A percentile compares a stretch with the other conserved stretches of the same genome.
phyloP scores from a whole-genome alignment of 139 green algal species.

The Tetradesmus obliquus region DNA sequence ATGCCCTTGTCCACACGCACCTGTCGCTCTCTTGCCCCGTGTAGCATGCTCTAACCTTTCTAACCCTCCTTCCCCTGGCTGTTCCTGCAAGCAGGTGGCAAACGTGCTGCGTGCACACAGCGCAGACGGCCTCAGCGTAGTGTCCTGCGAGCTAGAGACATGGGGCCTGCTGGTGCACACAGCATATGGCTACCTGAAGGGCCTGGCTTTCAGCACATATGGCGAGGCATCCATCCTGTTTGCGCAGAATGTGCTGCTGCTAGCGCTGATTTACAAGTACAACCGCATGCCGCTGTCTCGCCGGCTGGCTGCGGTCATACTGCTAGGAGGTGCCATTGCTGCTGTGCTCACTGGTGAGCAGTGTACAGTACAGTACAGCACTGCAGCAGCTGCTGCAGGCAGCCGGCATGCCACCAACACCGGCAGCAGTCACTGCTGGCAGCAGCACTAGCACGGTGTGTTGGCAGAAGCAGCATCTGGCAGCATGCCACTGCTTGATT shows the following conservation, averaged over 20 bases:
- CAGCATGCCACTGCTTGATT: too few species aligned
- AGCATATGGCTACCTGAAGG: conserved; percentile 77
- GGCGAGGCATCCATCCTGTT: conserved; percentile 74
- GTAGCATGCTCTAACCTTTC: too few species aligned
- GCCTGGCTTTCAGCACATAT: conserved; percentile 83
- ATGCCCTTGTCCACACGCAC: too few species aligned
- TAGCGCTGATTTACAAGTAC: conserved; percentile 81
- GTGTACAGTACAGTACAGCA: background rate
- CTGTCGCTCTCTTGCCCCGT: too few species aligned
- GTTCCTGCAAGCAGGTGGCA: conserved; percentile 64
- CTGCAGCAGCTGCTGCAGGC: background rate
- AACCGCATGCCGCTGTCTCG: conserved; percentile 41
- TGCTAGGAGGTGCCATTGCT: conserved; percentile 25
- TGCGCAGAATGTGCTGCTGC: conserved; percentile 75
- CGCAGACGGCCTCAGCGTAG: conserved; percentile 74
- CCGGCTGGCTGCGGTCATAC: background rate
- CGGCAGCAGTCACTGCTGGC: too few species aligned
- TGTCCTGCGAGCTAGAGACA: conserved; percentile 85
- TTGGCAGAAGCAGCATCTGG: too few species aligned
- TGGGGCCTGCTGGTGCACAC: conserved; percentile 72
- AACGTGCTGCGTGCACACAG: conserved; percentile 61
- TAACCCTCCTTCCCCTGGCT: background rate
- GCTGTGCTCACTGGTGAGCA: conserved; percentile 29
- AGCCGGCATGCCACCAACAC: background rate
- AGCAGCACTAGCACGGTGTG: too few species aligned